Base-by-base conservation (phyloP, 1,139 yeast species). In the Nakaseomyces kungkrabaensis region DNA sequence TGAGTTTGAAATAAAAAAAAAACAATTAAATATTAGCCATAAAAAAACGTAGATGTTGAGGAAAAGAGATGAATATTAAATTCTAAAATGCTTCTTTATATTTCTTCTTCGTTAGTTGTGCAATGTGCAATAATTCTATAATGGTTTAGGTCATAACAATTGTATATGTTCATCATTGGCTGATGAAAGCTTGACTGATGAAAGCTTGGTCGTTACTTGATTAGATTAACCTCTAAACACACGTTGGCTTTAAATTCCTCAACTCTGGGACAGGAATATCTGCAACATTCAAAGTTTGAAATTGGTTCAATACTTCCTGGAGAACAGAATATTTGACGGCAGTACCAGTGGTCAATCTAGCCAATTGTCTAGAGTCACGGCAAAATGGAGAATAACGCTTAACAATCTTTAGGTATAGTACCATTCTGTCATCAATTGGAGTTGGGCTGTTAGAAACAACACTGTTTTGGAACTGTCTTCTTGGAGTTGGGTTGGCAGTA, bases 371-470 rank as follows among this genome's bases (percentile, higher is more conserved):
- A 24, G 69, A 59, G 48, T 75, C 75, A 57, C 76, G 74, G 55
- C 78, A 74, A 56, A 66, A 75, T 37, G 68, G 66, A 17, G 76
- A 71, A 56, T 73, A 84, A 26, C 73, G 63, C 55, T 77, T 75
- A 58, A 82, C 76, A 48, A 84, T 70, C 50, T 79, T 74, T 65
- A 79, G 75, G 67, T 82, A 85, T 22, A 83, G 67, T 37, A 72
- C 72, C 53, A 73, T 73, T 67, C 87, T 74, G 45, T 73, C 74
- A 1, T 65, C 63, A n/a, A 65, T 54, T 7, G 54, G 49, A 25
- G 51, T 38, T 49, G 52, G 38, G 44, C 51, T 33, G 37, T 51
- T 52, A 41, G 50, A 48, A 13, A 51, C 55, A 40, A 57, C 51
- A 45, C 61, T 66, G 52, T 65, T 68, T 53, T 34, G 34, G 11